These are phyloP conservation scores for Bryoerythrophyllum caledonicum DNA, from an alignment of 225 moss, liverwort and hornwort genomes.

Conservation along the genomic window DNA sequence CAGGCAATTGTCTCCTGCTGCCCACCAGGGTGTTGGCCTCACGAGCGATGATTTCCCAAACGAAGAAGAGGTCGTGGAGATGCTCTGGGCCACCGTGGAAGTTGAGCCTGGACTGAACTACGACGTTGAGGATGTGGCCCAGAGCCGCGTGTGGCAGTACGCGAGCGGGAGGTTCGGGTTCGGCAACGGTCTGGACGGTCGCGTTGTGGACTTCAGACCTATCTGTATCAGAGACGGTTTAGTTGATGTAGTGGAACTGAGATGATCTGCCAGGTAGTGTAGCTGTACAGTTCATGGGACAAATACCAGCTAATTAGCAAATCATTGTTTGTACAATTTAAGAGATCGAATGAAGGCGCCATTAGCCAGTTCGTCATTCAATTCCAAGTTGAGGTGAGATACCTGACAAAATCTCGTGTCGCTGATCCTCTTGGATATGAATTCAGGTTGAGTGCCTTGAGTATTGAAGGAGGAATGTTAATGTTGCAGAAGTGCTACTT, in stretches of 20 bases:
- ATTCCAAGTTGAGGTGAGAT: not conserved
- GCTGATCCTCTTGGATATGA: not conserved
- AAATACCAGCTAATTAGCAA: conserved; percentile 13
- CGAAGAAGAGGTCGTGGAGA: conserved; percentile 83
- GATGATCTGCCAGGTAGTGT: conserved; percentile 17
- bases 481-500: not conserved
- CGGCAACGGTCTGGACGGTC: conserved; percentile 47
- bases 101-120: conserved; percentile 41
- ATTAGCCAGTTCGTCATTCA: not conserved
- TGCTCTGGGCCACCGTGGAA: conserved; percentile 67
- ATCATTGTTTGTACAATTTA: conserved; percentile 31
- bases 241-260: conserved; percentile 49
- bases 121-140: conserved; percentile 32
- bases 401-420: not conserved
- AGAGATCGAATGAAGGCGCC: conserved; percentile 6
- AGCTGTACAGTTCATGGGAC: not conserved
- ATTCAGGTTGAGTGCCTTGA: not conserved
- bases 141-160: conserved; percentile 90
- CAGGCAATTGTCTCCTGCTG: conserved; percentile 44
- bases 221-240: conserved; percentile 47
- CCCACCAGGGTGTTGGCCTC: conserved; percentile 26
- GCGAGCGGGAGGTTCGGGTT: conserved; percentile 94
- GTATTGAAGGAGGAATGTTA: not conserved
- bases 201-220: conserved; percentile 81
- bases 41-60: conserved; percentile 35